Base-by-base conservation (phyloP, 176 grass and related monocot genomes). In the Musa troglodytarum region DNA sequence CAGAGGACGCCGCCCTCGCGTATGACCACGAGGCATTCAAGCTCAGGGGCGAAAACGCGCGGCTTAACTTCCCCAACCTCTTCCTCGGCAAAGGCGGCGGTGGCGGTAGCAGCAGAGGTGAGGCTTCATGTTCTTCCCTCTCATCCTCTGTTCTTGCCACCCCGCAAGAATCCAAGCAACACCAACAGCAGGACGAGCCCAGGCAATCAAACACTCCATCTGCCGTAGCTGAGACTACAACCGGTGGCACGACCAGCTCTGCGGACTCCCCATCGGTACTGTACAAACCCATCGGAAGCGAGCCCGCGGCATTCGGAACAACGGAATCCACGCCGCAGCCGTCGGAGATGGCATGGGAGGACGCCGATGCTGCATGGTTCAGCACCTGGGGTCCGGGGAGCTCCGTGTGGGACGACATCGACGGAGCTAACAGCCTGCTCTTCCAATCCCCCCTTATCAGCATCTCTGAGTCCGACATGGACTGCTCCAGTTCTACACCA, bases 1-100 rank as follows among this genome's bases (percentile, higher is more conserved):
- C 95, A 23, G 90, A 99, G 85, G 95, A 93, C 77, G 95, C 95
- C 8, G 90, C 95, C 84, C 89, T 99, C 78, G 95, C 95, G 2
- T 99, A 94, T 71, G 95, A 99, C 62, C 77, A 84, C 57, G 95
- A 99, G 86, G 95, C 95, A 0, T 99, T 87, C 84, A 88, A 87
- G 84, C 87, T 99, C 17, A 86, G 90, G 7, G 95, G 95, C 49
- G 95, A 99, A 74, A 99, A 93, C 75, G 95, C 95, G 19, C 76
- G 88, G 17, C 87, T 99, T 84, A 99, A 99, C 75, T 98, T 98
- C 81, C 95, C 95, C 7, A 84, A 98, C 51, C 90, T 85, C 54
- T 99, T 99, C 54, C 86, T 99, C 1, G 88, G 88, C 43, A 84
- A 93, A 13, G 88, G 82, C 21, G 72, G 81, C 49, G 66, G 81